Conservation (phyloP, 2,329 filamentous ascomycete genomes). For the Akanthomyces muscarius region DNA sequence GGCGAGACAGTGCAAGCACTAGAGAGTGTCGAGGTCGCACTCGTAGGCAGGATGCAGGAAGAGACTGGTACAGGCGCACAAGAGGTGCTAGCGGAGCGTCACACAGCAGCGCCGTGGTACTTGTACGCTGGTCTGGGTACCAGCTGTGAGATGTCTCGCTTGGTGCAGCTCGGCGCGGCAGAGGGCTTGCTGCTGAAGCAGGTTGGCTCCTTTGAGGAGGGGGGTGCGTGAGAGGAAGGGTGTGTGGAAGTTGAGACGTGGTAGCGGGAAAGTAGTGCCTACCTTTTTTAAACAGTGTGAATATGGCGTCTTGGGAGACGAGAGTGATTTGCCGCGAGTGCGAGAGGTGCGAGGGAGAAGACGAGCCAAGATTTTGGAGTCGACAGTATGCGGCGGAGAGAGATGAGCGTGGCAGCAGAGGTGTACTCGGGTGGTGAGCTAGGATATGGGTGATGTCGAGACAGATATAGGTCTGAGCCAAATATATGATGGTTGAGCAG, state of each 20-base stretch:
- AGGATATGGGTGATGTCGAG: neutral
- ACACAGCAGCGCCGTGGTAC: conserved; percentile 12
- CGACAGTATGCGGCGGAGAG: neutral
- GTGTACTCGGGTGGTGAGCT: neutral
- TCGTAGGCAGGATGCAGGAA: conserved; percentile 2
- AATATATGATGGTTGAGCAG: neutral
- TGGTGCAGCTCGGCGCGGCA: conserved; percentile 12
- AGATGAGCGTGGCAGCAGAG: neutral
- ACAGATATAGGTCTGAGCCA: neutral
- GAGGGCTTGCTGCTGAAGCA: conserved; percentile 1
- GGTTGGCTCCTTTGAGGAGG: neutral
- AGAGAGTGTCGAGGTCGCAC: conserved; percentile 10
- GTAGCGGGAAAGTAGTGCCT: neutral
- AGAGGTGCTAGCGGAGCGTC: neutral
- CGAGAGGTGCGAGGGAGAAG: neutral
- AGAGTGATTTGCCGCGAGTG: neutral
- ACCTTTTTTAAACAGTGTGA: neutral
- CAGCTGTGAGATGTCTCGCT: conserved; percentile 14
- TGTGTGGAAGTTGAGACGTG: neutral
- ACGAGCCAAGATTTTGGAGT: neutral
- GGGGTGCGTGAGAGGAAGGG: conserved; percentile 8
- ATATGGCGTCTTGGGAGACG: neutral
- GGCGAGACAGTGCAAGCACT: conserved; percentile 10
- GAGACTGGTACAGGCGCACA: conserved; percentile 2
- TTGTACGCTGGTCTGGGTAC: conserved; percentile 7